phyloP scores from a whole-genome alignment of 345 rosid genomes.

The Melastoma malabathricum region DNA sequence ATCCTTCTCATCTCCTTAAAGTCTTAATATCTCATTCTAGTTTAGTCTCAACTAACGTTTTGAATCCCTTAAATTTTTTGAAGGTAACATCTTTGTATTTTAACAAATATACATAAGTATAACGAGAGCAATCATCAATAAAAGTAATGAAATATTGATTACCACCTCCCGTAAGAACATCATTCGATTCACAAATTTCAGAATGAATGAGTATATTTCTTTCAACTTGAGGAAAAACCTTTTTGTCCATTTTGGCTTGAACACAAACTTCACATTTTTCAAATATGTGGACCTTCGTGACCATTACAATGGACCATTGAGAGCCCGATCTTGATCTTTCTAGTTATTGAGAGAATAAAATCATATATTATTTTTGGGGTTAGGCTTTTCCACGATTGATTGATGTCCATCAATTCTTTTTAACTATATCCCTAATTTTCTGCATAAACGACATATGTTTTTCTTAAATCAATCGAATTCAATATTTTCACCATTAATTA shows the following conservation, averaged over 20 bases:
- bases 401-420: too few species aligned
- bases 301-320: too few species aligned
- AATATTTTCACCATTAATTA: too few species aligned
- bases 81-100: conserved; percentile 1
- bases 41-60: conserved; percentile 1
- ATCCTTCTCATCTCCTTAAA: not conserved
- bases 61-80: not conserved
- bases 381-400: too few species aligned
- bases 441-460: too few species aligned
- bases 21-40: not conserved
- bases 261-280: conserved; percentile 1
- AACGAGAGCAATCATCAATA: conserved; percentile 5
- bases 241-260: not conserved
- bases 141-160: conserved; percentile 7
- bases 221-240: conserved; percentile 1
- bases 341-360: too few species aligned
- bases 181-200: conserved; percentile 7
- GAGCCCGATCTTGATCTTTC: too few species aligned
- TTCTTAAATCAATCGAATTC: too few species aligned
- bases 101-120: not conserved
- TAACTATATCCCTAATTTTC: too few species aligned
- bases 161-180: not conserved
- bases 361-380: too few species aligned
- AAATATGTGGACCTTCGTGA: too few species aligned
- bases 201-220: not conserved